These are phyloP conservation scores for Pseudogymnoascus sp. DNA, from an alignment of 2,329 filamentous ascomycete species.

Conservation along the genomic window DNA sequence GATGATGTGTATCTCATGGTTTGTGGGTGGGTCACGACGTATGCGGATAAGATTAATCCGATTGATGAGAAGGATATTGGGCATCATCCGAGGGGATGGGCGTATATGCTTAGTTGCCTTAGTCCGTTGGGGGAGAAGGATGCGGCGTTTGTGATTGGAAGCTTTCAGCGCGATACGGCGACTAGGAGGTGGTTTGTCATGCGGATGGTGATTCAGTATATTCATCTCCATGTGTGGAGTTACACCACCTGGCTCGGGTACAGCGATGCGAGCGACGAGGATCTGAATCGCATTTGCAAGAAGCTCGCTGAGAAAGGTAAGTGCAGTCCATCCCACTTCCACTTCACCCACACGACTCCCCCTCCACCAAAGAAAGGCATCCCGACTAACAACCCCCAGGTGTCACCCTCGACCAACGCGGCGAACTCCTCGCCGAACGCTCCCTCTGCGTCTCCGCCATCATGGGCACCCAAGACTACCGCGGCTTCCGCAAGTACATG, in stretches of 20 bases:
- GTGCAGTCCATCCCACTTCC: no score
- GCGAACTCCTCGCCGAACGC: constrained; percentile 32
- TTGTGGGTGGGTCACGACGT: constrained; percentile 26
- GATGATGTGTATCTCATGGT: constrained; percentile 17
- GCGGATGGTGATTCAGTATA: constrained; percentile 33
- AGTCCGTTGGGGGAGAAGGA: not conserved
- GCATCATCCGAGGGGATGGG: constrained; percentile 25
- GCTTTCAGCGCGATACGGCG: constrained; percentile 27
- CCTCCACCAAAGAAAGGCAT: no score
- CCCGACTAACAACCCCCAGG: constrained; percentile 8
- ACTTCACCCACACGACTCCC: no score
- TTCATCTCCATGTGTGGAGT: constrained; percentile 30
- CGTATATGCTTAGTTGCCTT: constrained; percentile 29
- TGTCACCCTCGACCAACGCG: constrained; percentile 24
- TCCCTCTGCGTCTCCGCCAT: constrained; percentile 33
- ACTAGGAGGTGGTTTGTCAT: constrained; percentile 32
- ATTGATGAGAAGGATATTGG: constrained; percentile 18
- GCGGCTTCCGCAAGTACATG: constrained; percentile 17
- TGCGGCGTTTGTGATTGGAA: not conserved
- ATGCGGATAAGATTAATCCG: constrained; percentile 19
- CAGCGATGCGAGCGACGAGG: constrained; percentile 20
- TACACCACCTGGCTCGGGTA: constrained; percentile 31
- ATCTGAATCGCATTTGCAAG: constrained; percentile 19
- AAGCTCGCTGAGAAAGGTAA: constrained; percentile 24
- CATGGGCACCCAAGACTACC: constrained; percentile 30